Conservation (phyloP, 2,329 filamentous ascomycete genomes). For the Ceratocystis colombiana region DNA sequence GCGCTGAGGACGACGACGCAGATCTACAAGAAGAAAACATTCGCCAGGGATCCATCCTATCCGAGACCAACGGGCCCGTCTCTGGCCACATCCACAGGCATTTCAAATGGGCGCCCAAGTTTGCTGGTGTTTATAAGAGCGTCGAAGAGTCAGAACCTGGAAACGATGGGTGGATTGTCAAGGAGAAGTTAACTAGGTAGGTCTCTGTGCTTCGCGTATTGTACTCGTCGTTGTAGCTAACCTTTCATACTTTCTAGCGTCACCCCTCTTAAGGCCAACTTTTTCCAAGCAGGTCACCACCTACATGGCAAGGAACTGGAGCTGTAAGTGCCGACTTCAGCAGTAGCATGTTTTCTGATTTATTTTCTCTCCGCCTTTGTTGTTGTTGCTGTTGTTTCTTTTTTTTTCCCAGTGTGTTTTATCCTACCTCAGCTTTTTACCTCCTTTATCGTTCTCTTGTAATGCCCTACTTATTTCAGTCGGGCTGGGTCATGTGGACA, state of each 20-base stretch:
- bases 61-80: slow-evolving; percentile 29
- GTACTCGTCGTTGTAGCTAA: slow-evolving; percentile 17
- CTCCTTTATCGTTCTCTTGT: not conserved
- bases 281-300: slow-evolving; percentile 61
- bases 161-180: slow-evolving; percentile 88
- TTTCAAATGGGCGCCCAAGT: slow-evolving; percentile 89
- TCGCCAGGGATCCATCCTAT: slow-evolving; percentile 30
- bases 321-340: slow-evolving; percentile 54
- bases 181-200: slow-evolving; percentile 76
- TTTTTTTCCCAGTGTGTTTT: slow-evolving; percentile 8
- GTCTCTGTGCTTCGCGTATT: slow-evolving; percentile 26
- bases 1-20: slow-evolving; percentile 55
- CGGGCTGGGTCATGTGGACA: not conserved
- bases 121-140: slow-evolving; percentile 76
- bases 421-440: not conserved
- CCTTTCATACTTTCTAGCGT: slow-evolving; percentile 46
- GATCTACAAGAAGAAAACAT: slow-evolving; percentile 44
- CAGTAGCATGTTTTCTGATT: slow-evolving; percentile 17
- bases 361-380: slow-evolving; percentile 20
- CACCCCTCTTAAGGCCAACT: slow-evolving; percentile 85
- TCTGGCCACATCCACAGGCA: slow-evolving; percentile 63
- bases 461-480: not conserved
- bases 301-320: slow-evolving; percentile 62
- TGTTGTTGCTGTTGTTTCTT: slow-evolving; percentile 2
- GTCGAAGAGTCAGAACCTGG: slow-evolving; percentile 70